Conservation (phyloP, 1,284 basidiomycete species). For the Porodaedalea pini region DNA sequence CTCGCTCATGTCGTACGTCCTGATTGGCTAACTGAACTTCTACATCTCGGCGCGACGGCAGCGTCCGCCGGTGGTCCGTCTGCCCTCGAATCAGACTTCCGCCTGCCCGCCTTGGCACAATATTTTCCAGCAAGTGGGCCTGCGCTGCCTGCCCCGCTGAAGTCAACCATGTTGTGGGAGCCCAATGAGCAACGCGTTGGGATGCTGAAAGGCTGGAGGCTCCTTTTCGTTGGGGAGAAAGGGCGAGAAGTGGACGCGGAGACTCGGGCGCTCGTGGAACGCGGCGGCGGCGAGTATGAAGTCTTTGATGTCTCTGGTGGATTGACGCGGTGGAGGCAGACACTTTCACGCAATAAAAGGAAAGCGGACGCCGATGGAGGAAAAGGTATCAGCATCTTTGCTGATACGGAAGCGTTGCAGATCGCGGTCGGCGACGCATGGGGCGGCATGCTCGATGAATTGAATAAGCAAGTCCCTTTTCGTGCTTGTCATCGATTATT, state of each 20-base stretch:
- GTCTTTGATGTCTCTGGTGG: conserved; percentile 51
- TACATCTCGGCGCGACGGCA: conserved; percentile 43
- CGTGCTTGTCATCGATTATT: conserved; percentile 11
- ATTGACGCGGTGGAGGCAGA: conserved; percentile 44
- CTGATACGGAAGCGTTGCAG: conserved; percentile 43
- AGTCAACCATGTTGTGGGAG: conserved; percentile 56
- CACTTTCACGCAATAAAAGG: conserved; percentile 46
- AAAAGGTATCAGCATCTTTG: conserved; percentile 49
- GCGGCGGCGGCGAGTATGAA: conserved; percentile 57
- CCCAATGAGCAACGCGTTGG: conserved; percentile 55
- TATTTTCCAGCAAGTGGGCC: conserved; percentile 55
- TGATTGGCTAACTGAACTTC: conserved; percentile 59
- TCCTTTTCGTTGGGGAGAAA: conserved; percentile 57
- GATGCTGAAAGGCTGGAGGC: conserved; percentile 49
- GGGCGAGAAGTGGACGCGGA: conserved; percentile 45
- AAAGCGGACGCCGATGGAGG: conserved; percentile 39
- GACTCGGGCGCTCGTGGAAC: conserved; percentile 47
- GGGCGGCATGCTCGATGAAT: conserved; percentile 47
- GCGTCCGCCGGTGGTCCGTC: conserved; percentile 24
- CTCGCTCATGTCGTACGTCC: conserved; percentile 53
- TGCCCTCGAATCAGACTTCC: conserved; percentile 46
- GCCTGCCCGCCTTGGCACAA: conserved; percentile 47
- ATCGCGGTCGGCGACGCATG: conserved; percentile 47
- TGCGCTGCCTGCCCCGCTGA: conserved; percentile 43
- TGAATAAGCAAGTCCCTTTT: conserved; percentile 41